A percentile compares a stretch with the other conserved stretches of the same genome.
phyloP scores from a whole-genome alignment of 345 rosid genomes.

The Hibiscus trionum region DNA sequence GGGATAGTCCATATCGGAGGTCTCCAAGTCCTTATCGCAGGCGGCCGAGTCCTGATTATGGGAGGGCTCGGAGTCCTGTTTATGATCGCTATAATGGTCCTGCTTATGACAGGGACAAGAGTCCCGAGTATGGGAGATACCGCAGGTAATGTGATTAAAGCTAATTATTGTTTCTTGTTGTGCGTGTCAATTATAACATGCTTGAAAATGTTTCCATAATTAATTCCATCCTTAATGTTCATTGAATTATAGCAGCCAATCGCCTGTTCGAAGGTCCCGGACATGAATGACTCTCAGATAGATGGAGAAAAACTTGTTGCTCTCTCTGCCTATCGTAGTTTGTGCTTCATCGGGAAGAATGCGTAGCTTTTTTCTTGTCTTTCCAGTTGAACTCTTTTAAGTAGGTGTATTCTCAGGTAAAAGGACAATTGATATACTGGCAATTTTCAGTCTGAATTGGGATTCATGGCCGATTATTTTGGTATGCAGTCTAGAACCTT shows the following conservation, averaged over 20 bases:
- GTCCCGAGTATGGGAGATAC: constrained; percentile 43
- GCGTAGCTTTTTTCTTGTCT: neutral
- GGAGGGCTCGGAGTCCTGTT: constrained; percentile 60
- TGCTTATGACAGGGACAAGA: constrained; percentile 38
- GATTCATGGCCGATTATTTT: neutral
- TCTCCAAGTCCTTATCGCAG: constrained; percentile 68
- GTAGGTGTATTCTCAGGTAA: neutral
- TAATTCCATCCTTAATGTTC: neutral
- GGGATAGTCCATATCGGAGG: constrained; percentile 42
- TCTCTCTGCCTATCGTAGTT: neutral
- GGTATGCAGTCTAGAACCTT: no score
- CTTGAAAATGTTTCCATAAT: neutral
- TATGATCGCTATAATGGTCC: constrained; percentile 64
- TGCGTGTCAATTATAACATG: neutral
- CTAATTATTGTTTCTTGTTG: neutral
- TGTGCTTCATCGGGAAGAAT: neutral
- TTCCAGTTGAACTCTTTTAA: neutral
- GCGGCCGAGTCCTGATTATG: constrained; percentile 79
- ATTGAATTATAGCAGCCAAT: constrained; percentile 35
- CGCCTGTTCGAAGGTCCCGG: constrained; percentile 57
- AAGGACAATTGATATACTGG: neutral
- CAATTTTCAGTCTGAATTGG: neutral
- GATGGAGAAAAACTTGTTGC: neutral
- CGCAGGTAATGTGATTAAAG: constrained; percentile 48
- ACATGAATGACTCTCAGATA: constrained; percentile 19